Base-by-base conservation (phyloP, 148 eudicot genomes). In the Camellia lanceoleosa region DNA sequence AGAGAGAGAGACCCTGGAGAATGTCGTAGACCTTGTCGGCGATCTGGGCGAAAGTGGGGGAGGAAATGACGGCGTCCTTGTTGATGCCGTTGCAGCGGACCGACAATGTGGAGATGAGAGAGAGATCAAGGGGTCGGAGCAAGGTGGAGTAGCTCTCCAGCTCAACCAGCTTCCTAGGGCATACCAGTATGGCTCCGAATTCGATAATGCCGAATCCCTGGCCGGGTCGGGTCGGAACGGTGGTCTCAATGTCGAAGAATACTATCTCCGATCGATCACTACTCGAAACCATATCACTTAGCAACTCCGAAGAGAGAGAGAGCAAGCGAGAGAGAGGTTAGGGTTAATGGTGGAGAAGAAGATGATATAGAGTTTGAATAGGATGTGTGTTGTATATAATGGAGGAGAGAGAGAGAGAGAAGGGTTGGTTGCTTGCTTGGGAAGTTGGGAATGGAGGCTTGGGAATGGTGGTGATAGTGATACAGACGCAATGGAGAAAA, bases 201-300 rank as follows among this genome's bases (percentile, higher is more conserved):
- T 93, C 97, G 56, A 93, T 75, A 5, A 93, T 75, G 0, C 88
- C 85, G 71, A 73, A 84, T 0, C 87, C 80, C 80, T 87, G 86
- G 3, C 93, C 95, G 23, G 75, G 18, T 52, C 30, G 83, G 38
- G 81, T 75, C 2, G 97, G 97, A 0, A 93, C 80, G 2, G 91
- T 91, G 0, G 97, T 93, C 79, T 93, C 97, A 68, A 93, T 75
- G 58, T 93, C 97, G 85, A 93, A 93, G 83, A 93, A 93, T 1
- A 83, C 91, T 38, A 93, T 90, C 75, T 91, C 93, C 1, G 92
- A 82, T 8, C 84, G 78, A 15, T 90, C 89, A 6, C 18, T 74
- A 8, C 52, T 56, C 14, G 74, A 74, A 52, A 74, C 58, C 82
- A 80, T 80, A 0, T 7, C 59, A 3, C 73, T 30, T 30, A 30